Evolutionary conservation across 768 basidiomycete genomes (phyloP).

Genomic region (Megacollybia marginata): DNA sequence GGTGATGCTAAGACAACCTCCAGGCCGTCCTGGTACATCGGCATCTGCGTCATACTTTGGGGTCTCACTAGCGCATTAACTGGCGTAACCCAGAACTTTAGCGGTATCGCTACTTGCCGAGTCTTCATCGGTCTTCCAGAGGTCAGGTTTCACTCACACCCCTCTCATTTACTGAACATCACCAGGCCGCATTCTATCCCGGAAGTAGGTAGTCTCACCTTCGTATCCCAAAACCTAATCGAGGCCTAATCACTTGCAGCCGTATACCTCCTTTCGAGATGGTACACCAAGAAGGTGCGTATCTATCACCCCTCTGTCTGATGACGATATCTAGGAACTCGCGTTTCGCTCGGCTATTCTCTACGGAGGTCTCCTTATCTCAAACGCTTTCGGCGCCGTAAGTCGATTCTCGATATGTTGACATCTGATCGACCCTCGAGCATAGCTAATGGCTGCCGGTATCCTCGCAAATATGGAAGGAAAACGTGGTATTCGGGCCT

Average conservation of each 20-base stretch:
- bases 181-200: constrained; percentile 56
- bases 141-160: constrained; percentile 14
- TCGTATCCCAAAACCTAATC: too few species aligned
- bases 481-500: constrained; percentile 55
- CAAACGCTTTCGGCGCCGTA: constrained; percentile 63
- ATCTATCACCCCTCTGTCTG: not conserved
- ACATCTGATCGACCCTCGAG: not conserved
- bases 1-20: not conserved
- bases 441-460: constrained; percentile 65
- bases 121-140: constrained; percentile 61
- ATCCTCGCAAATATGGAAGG: constrained; percentile 67
- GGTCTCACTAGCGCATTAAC: constrained; percentile 57
- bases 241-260: constrained; percentile 8
- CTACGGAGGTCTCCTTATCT: constrained; percentile 51
- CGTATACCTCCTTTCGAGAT: constrained; percentile 39
- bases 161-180: not conserved
- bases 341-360: constrained; percentile 56
- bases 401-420: constrained; percentile 11
- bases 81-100: constrained; percentile 50
- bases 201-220: constrained; percentile 31
- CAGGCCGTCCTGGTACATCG: constrained; percentile 59
- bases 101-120: constrained; percentile 48
- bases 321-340: constrained; percentile 43
- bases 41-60: constrained; percentile 53
- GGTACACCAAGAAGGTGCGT: constrained; percentile 50